Evolutionary conservation across 2,329 filamentous ascomycete species (phyloP), one percentile per base, ranked within the genome.

Genomic region (Colletotrichum gigasporum): DNA sequence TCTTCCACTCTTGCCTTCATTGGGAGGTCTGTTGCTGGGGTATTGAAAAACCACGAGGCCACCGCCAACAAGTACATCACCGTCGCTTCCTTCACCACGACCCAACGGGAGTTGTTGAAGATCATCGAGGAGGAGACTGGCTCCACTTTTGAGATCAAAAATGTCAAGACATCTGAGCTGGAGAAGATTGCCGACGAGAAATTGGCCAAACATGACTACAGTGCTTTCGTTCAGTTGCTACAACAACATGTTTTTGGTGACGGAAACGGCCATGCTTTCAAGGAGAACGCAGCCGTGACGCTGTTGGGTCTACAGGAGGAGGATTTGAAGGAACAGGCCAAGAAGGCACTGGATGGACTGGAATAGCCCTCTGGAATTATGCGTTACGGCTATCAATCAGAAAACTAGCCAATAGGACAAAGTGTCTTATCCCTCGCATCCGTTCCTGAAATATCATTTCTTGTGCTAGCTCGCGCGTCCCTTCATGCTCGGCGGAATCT

Each of bases 21-120:
- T 42, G 86, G 81, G 4, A 75, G 79, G 45, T 82, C 85, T 0
- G 79, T 89, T 0, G 80, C 81, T 7, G 78, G 80, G 5, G 76
- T 87, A 22, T 73, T 90, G 14, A 77, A 76, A 69, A 80, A 74
- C 37, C 79, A 82, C 0, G 78, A 80, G 2, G 75, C 81, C 61
- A 89, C 86, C 0, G 82, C 79, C 34, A 90, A 91, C 72, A 79
- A 84, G 65, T 86, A 87, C 71, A 72, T 91, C 28, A 82, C 81
- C 52, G 75, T 90, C 14, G 82, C 85, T 3, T 87, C 84, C 0
- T 86, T 89, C 68, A 82, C 82, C 28, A 81, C 83, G 0, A 83
- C 83, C 1, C 87, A 90, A 73, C 85, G 85, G 16, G 80, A 90
- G 67, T 74, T 91, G 2, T 71, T 90, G 2, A 73, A 76, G 11